phyloP scores from a whole-genome alignment of 257 asterid species.

The Fraxinus americana region DNA sequence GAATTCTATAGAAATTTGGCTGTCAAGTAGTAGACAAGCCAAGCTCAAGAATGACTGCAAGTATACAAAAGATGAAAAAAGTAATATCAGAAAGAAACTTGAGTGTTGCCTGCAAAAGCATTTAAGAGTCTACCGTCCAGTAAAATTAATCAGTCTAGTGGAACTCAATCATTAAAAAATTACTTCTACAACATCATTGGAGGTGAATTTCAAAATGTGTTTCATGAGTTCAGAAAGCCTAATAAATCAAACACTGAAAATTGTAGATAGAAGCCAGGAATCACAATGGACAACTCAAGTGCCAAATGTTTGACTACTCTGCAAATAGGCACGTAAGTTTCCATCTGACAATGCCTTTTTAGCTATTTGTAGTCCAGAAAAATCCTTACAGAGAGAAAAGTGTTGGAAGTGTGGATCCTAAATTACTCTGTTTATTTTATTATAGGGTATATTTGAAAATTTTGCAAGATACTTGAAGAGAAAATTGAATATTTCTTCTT shows the following conservation, averaged over 20 bases:
- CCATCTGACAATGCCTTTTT: neutral
- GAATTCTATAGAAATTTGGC: neutral
- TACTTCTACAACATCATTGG: neutral
- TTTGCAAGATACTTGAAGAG: too few relatives aligned
- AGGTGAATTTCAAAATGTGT: neutral
- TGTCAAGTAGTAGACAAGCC: slow-evolving; percentile 1
- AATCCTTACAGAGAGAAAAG: neutral
- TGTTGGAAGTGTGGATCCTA: neutral
- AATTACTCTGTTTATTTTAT: neutral
- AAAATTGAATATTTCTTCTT: too few relatives aligned
- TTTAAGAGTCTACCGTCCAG: neutral
- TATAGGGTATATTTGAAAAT: neutral
- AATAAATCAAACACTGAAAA: slow-evolving; percentile 4
- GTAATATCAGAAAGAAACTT: neutral
- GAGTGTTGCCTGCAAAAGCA: neutral
- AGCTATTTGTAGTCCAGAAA: neutral
- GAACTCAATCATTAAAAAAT: neutral
- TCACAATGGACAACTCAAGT: neutral
- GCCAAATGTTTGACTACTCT: slow-evolving; percentile 10
- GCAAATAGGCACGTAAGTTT: neutral
- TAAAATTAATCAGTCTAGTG: neutral
- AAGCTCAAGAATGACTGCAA: neutral
- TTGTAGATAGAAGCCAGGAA: neutral
- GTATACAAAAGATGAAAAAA: neutral
- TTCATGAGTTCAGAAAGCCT: neutral